Conservation (phyloP, 768 basidiomycete species). For the Rhodotorula kratochvilovae region DNA sequence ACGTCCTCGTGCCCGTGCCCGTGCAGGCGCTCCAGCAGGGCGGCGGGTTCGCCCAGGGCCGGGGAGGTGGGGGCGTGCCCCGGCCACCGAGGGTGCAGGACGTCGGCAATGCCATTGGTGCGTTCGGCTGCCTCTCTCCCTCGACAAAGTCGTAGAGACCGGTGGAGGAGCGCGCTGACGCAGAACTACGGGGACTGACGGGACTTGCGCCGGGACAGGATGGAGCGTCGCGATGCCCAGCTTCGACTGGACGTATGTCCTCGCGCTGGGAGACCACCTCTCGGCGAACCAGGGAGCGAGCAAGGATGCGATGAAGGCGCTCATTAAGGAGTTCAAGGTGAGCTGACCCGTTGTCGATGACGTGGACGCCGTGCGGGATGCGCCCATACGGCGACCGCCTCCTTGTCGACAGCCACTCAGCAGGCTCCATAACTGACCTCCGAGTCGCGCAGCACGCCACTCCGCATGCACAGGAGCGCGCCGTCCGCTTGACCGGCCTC, state of each 20-base stretch:
- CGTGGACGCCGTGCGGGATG: too few relatives aligned
- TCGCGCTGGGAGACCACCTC: slow-evolving; percentile 24
- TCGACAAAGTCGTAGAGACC: too few relatives aligned
- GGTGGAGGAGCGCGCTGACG: too few relatives aligned
- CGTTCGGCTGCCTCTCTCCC: background rate
- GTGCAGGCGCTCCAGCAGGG: background rate
- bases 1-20: background rate
- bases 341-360: too few relatives aligned
- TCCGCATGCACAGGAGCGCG: slow-evolving; percentile 14
- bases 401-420: background rate
- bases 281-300: background rate
- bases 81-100: slow-evolving; percentile 14
- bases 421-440: background rate
- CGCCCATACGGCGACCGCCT: too few relatives aligned
- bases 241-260: slow-evolving; percentile 33
- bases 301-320: slow-evolving; percentile 33
- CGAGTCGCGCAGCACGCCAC: slow-evolving; percentile 9
- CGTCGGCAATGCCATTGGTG: slow-evolving; percentile 31
- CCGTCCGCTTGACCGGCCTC: slow-evolving; percentile 17
- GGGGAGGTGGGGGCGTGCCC: background rate
- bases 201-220: too few relatives aligned
- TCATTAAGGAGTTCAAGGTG: slow-evolving; percentile 40
- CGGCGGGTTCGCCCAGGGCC: too few relatives aligned
- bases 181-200: too few relatives aligned
- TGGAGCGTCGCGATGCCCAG: slow-evolving; percentile 27